These are phyloP conservation scores for Ceratonia siliqua DNA, from an alignment of 306 rosid genomes.

Conservation along the genomic window DNA sequence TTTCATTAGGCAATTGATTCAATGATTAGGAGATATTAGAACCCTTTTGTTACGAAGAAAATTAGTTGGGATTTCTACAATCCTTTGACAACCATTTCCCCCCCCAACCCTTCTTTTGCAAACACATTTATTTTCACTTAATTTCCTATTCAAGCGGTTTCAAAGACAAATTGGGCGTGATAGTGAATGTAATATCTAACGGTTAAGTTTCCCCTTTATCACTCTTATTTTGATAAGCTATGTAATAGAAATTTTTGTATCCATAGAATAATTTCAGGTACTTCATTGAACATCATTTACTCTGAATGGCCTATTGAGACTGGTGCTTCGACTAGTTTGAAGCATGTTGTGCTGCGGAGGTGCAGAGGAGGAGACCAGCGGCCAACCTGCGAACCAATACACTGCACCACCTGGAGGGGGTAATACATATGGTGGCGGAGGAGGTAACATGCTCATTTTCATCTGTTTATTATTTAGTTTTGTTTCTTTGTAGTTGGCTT, in stretches of 20 bases:
- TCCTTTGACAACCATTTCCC: background rate
- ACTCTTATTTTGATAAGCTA: background rate
- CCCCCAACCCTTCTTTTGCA: background rate
- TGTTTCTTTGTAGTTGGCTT: background rate
- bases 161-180: background rate
- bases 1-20: background rate
- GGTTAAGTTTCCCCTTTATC: background rate
- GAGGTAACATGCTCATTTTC: constrained; percentile 28
- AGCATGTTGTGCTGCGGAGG: constrained; percentile 88
- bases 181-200: background rate
- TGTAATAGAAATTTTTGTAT: background rate
- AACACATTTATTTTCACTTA: background rate
- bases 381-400: constrained; percentile 67
- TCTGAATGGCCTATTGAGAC: constrained; percentile 39
- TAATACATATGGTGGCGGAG: constrained; percentile 59
- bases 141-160: background rate
- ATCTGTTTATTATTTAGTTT: background rate
- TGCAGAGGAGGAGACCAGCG: constrained; percentile 69
- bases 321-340: constrained; percentile 33
- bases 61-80: background rate
- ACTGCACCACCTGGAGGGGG: constrained; percentile 74
- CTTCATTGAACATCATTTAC: background rate
- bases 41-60: background rate
- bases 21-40: background rate
- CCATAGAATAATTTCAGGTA: background rate